A percentile compares a stretch with the other conserved stretches of the same genome.
These are phyloP conservation scores for Bretschneidera sinensis DNA, from an alignment of 345 rosid species.

Conservation along the genomic window DNA sequence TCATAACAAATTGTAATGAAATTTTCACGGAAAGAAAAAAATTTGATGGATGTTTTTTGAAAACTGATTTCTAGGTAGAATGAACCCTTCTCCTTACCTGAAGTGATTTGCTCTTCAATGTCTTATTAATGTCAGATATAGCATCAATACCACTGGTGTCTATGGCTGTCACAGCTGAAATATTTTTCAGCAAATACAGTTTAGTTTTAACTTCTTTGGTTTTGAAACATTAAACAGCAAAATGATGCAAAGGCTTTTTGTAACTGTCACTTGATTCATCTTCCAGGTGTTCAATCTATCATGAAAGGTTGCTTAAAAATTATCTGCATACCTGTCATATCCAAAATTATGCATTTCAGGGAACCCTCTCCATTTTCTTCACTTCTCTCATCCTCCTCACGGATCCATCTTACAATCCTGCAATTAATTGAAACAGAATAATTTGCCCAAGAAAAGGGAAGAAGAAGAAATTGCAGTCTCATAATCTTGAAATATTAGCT, in stretches of 20 bases:
- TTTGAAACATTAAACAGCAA: no score
- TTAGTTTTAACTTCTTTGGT: no score
- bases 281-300: no score
- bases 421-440: neutral
- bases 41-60: no score
- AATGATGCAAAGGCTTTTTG: no score
- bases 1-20: no score
- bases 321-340: conserved; percentile 71
- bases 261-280: no score
- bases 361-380: conserved; percentile 35
- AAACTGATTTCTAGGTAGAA: neutral
- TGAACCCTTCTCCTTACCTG: conserved; percentile 34
- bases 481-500: no score
- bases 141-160: conserved; percentile 87
- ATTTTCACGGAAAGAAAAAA: neutral
- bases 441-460: neutral
- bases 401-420: conserved; percentile 22
- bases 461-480: no score
- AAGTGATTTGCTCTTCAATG: conserved; percentile 53
- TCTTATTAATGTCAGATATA: conserved; percentile 57
- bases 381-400: conserved; percentile 30
- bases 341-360: conserved; percentile 72
- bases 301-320: neutral
- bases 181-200: neutral
- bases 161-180: conserved; percentile 82